Evolutionary conservation across 306 rosid species (phyloP), one percentile per base, ranked within the genome.

Genomic region (Cucurbita ficifolia): DNA sequence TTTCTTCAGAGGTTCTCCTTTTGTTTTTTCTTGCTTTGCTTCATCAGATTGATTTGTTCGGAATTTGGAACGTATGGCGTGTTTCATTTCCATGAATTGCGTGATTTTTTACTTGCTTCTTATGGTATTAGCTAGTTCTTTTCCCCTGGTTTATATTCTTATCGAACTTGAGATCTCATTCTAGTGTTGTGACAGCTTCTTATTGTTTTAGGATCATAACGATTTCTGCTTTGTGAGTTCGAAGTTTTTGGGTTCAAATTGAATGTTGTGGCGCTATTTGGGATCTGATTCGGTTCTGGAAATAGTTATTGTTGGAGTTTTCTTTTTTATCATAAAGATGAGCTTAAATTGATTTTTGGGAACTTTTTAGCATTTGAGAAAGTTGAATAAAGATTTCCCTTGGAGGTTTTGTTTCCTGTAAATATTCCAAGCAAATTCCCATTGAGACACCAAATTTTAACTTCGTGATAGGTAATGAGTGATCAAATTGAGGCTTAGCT

Each of bases 221-320:
- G 40, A 46, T 68, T 68, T 5, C 12, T 22, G 2, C 42, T 24
- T 51, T 6, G n/a, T 46, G 24, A 24, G 16, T 68, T 68, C 13
- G 1, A 29, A 68, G 42, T 24, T 33, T 16, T 48, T 46, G 19
- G 10, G 52, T 68, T 48, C 57, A 24, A 48, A 48, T 68, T 46
- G 43, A 65, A 24, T 68, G 42, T 7, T 45, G 55, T 68, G 35
- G 6, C 56, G 21, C 22, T 40, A 6, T 68, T 68, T 68, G 57
- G 42, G 73, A 68, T 68, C 73, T 21, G 73, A 68, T 68, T 48
- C 14, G 43, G 52, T 68, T 46, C 22, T 68, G 73, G 55, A 46
- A 46, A 48, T 68, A 19, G 17, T 45, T 45, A 12, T 12, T 45
- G 39, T 67, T 45, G 71, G 52, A 1, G 17, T 36, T 62, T 5